Base-by-base conservation (phyloP, 225 moss, liverwort and hornwort genomes). In the Sphagnum contortum region DNA sequence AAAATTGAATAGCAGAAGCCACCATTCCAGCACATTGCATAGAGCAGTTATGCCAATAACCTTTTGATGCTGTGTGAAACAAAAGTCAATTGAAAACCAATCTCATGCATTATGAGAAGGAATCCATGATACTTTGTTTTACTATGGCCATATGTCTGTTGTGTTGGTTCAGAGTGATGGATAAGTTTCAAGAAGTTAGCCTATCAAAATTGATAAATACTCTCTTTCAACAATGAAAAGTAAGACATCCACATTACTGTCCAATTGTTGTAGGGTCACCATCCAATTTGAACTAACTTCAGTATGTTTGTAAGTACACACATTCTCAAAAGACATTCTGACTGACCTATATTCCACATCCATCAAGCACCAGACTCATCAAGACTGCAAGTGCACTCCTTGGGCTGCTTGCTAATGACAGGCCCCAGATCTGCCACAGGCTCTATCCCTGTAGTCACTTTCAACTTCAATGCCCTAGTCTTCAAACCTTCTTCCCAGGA, bases 371-470 rank as follows among this genome's bases (percentile, higher is more conserved):
- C 29, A 29, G 29, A 29, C 29, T 92, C 95, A 54, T 92, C 84
- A 11, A 95, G 88, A 63, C 74, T 83, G 71, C 82, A 87, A 46
- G 92, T 81, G 67, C 95, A 82, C 70, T 95, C 90, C 79, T 92
- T 95, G 44, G 95, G 86, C 64, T 87, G 90, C 61, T 90, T 89
- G 73, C 95, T 95, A 48, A 95, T 95, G 45, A 95, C 95, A 64
- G 95, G 95, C 8, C 95, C 95, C 48, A 95, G 73, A 61, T 95
- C 95, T 49, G 90, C 95, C 60, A 86, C 90, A 46, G 83, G 75
- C 64, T 95, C 95, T 12, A 77, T 80, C 6, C 95, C 95, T 0
- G 76, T 92, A 44, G 81, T 88, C 12, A 95, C 95, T 77, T 87
- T 95, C 66, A 95, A 74, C 72, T 76, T 82, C 72, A 73, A 70